phyloP scores from a whole-genome alignment of 1,139 yeast genomes.

The Blastobotrys buckinghamii region DNA sequence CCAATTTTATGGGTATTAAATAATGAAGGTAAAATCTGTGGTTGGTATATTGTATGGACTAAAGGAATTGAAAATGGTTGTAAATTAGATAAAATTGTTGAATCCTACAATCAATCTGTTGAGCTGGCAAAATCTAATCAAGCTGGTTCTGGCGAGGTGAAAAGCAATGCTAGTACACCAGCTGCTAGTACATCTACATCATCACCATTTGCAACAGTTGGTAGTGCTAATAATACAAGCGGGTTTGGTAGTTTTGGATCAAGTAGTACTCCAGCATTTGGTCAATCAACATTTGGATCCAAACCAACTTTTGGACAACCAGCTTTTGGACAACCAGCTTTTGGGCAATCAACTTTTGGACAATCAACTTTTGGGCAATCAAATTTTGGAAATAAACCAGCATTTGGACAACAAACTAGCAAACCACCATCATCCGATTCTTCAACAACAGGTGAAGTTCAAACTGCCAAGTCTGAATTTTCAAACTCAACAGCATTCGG shows the following conservation, averaged over 20 bases:
- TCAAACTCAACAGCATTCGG: background rate
- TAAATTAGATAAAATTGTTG: conserved; percentile 1
- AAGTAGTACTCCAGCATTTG: conserved; percentile 8
- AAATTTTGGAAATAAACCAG: background rate
- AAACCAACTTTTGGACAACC: conserved; percentile 11
- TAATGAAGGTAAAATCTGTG: conserved; percentile 53
- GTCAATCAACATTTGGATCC: conserved; percentile 9
- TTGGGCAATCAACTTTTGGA: conserved; percentile 7
- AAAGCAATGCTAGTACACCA: no score
- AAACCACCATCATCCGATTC: background rate
- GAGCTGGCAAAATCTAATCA: background rate
- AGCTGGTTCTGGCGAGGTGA: background rate
- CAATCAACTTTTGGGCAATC: background rate
- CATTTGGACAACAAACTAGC: background rate
- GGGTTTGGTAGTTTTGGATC: conserved; percentile 8
- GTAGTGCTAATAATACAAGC: conserved; percentile 4
- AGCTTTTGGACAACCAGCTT: conserved; percentile 6
- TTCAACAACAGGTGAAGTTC: background rate
- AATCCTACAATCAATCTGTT: conserved; percentile 2
- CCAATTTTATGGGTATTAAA: conserved; percentile 62
- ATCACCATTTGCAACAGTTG: conserved; percentile 7
- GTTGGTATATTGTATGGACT: conserved; percentile 54
- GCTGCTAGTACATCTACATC: conserved; percentile 2
- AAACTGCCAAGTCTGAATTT: background rate
- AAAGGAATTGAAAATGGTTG: background rate